Evolutionary conservation across 106 monocot genomes (phyloP), one percentile per base, ranked within the genome.

Genomic region (Cymbidium sinense): DNA sequence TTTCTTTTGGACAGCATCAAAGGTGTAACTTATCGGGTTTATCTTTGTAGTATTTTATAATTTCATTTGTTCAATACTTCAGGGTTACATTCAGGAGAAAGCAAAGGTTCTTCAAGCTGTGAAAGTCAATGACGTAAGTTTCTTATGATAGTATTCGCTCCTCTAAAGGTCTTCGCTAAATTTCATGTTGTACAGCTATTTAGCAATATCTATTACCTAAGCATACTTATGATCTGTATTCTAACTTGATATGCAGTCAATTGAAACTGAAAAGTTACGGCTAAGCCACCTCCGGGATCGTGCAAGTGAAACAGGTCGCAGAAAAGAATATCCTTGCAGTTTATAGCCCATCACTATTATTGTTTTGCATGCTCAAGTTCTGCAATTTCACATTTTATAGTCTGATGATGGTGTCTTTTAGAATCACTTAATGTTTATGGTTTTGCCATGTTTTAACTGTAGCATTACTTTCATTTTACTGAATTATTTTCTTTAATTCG

Each of bases 321-420:
- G 95, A 86, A 95, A 95, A 55, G 84, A 95, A 95, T 89, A 95
- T 95, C 94, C 94, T 94, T 87, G 13, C 74, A 74, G 12, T 43
- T 43, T 8, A 12, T 43, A 74, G 25, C 25, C 74, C 28, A 41
- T 74, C 7, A 74, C 13, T 74, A 18, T 71, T 71, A 67, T 37
- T 21, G 19, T 19, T 71, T 35, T 71, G 0, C 37, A 71, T 71
- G 67, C 67, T 67, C 7, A 67, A 33, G 2, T 11, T 64, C 31
- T 33, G 70, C 35, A 34, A 17, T 17, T 9, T 34, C 35, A 19
- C 35, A 18, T 10, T 34, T 70, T 35, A 7, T 31, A 34, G 10
- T 35, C 31, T 67, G 31, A 3, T 31, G 31, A 33, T 28, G 33
- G 10, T 37, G 71, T 39, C 69, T 36, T 71, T 71, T 71, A 36